A percentile compares a stretch with the other conserved stretches of the same genome.
phyloP scores from a whole-genome alignment of 768 basidiomycete species.

The Suillus discolor region DNA sequence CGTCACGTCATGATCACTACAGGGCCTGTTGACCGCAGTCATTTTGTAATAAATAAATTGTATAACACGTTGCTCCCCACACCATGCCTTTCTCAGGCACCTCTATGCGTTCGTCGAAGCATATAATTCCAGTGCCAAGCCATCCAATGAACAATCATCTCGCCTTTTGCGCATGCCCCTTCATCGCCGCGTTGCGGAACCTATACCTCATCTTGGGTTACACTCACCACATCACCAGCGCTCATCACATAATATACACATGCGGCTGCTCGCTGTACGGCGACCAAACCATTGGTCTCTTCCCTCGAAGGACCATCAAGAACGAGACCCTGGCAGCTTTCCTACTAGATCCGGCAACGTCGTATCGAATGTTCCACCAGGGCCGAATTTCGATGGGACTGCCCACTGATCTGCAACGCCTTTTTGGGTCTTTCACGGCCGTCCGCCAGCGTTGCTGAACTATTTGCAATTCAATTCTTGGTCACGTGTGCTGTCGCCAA shows the following conservation, averaged over 20 bases:
- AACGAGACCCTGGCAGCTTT: slow-evolving; percentile 15
- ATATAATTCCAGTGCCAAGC: slow-evolving; percentile 2
- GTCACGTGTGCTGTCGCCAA: slow-evolving; percentile 9
- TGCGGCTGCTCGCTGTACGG: slow-evolving; percentile 7
- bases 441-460: slow-evolving; percentile 12
- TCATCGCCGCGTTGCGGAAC: slow-evolving; percentile 8
- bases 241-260: slow-evolving; percentile 10
- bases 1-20: slow-evolving; percentile 13
- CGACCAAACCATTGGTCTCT: slow-evolving; percentile 3
- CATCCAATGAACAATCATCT: slow-evolving; percentile 10
- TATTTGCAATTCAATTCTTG: slow-evolving; percentile 20
- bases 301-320: slow-evolving; percentile 4
- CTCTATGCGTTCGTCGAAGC: slow-evolving; percentile 1
- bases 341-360: slow-evolving; percentile 11
- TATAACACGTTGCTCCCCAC: slow-evolving; percentile 11
- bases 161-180: slow-evolving; percentile 9
- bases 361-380: slow-evolving; percentile 17
- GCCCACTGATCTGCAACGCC: slow-evolving; percentile 1
- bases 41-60: slow-evolving; percentile 11
- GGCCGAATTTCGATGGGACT: slow-evolving; percentile 18
- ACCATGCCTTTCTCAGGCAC: slow-evolving; percentile 12
- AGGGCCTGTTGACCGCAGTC: slow-evolving; percentile 18
- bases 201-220: slow-evolving; percentile 8
- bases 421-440: slow-evolving; percentile 16
- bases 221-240: slow-evolving; percentile 6